Base-by-base conservation (phyloP, 176 grass and related monocot genomes). In the Carex littledalei region DNA sequence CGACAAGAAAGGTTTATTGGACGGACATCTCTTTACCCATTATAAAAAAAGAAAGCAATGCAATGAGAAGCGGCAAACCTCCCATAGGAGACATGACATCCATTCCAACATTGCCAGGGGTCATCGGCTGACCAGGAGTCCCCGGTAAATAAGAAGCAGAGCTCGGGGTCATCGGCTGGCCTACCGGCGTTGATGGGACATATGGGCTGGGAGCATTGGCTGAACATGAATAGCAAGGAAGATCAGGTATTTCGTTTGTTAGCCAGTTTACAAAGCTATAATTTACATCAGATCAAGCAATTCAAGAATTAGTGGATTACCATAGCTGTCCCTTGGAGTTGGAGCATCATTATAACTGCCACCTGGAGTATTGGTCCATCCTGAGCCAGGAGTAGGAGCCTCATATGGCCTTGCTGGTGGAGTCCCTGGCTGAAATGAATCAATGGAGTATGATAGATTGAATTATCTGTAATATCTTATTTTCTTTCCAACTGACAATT, bases 101-200 rank as follows among this genome's bases (percentile, higher is more conserved):
- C 88, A 99, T 87, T 84, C 95, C 95, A 86, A 89, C 92, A 80
- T 95, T 99, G 84, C 96, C 96, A 83, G 96, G 96, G 45, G 96
- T 99, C 96, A 99, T 95, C 3, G 96, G 96, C 88, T 99, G 93
- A 68, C 96, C 96, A 66, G 93, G 96, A 77, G 96, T 99, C 69
- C 96, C 96, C 1, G 96, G 96, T 88, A 99, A 94, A 87, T 99
- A 99, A 0, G 96, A 81, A 10, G 88, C 88, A 84, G 96, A 95
- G 83, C 88, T 99, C 45, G 96, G 96, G 0, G 96, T 99, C 96
- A 99, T 95, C 8, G 93, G 96, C 64, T 99, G 96, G 61, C 90
- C 96, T 78, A 90, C 91, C 84, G 96, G 96, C 35, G 96, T 99
- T 56, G 93, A 99, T 21, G 91, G 96, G 56, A 95, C 83, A 7